Percentiles rank a stretch among this genome's conserved stretches.
phyloP scores from a whole-genome alignment of 805 yeast species.

The Yarrowia porcina region DNA sequence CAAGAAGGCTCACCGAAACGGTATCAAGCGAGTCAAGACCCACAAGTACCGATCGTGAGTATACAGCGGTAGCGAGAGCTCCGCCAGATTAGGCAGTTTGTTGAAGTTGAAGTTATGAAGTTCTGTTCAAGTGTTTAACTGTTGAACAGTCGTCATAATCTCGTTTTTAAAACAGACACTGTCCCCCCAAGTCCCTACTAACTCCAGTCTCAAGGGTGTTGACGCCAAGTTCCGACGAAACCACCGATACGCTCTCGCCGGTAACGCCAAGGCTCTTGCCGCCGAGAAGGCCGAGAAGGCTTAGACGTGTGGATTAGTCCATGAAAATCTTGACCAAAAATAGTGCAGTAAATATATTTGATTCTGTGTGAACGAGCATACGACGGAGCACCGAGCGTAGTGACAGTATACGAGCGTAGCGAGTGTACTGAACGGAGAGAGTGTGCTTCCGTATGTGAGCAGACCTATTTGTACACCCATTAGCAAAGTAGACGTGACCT shows the following conservation, averaged over 20 bases:
- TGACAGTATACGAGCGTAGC: not conserved
- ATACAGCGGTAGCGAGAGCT: no score
- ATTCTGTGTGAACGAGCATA: not conserved
- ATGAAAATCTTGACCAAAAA: slow-evolving; percentile 6
- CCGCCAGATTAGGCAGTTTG: no score
- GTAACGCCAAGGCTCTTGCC: slow-evolving; percentile 92
- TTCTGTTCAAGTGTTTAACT: no score
- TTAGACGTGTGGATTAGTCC: not conserved
- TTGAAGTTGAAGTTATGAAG: no score
- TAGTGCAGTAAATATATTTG: slow-evolving; percentile 11
- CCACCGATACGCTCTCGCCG: slow-evolving; percentile 99
- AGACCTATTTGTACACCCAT: no score
- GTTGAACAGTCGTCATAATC: no score
- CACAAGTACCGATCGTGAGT: slow-evolving; percentile 84
- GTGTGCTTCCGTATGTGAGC: no score
- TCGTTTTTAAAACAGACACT: no score
- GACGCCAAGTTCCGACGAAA: slow-evolving; percentile 99
- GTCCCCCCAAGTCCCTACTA: not conserved
- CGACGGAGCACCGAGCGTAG: no score
- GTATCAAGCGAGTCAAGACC: slow-evolving; percentile 99
- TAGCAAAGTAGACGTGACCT: no score
- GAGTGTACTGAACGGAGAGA: no score
- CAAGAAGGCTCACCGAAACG: slow-evolving; percentile 99
- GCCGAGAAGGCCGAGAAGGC: slow-evolving; percentile 49
- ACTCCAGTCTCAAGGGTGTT: slow-evolving; percentile 74